phyloP scores from a whole-genome alignment of 2,329 filamentous ascomycete species.

The Cladosporium austrohemisphaericum region DNA sequence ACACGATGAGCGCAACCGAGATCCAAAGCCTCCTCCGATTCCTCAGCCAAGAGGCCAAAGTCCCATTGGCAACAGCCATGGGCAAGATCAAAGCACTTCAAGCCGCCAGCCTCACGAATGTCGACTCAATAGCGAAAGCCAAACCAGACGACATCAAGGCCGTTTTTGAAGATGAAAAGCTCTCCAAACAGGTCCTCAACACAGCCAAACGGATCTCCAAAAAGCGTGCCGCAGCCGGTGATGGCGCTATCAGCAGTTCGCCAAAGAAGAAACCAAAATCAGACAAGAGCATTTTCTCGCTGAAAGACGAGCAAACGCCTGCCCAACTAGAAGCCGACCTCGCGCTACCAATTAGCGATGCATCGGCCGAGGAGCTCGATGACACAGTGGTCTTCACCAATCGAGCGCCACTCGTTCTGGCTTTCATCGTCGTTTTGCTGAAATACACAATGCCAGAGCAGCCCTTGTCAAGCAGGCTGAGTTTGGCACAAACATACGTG shows the following conservation, averaged over 20 bases:
- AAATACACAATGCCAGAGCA: constrained; percentile 83
- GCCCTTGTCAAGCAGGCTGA: constrained; percentile 76
- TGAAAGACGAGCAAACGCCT: constrained; percentile 36
- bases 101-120: constrained; percentile 43
- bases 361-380: constrained; percentile 58
- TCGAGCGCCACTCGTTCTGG: constrained; percentile 75
- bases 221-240: constrained; percentile 47
- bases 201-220: constrained; percentile 56
- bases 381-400: constrained; percentile 65
- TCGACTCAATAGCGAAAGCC: constrained; percentile 49
- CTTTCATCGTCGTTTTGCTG: constrained; percentile 70
- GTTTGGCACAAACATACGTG: constrained; percentile 77
- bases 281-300: constrained; percentile 28
- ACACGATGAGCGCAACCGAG: constrained; percentile 20
- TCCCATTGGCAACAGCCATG: constrained; percentile 54
- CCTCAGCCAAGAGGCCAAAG: constrained; percentile 54
- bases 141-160: constrained; percentile 42
- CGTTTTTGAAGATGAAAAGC: constrained; percentile 51
- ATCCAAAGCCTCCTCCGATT: constrained; percentile 50
- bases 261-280: constrained; percentile 34
- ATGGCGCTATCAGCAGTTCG: constrained; percentile 29
- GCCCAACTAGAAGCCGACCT: constrained; percentile 62
- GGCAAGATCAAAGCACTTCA: constrained; percentile 54
- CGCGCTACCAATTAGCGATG: constrained; percentile 52
- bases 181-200: constrained; percentile 54